These are phyloP conservation scores for Scleroderma citrinum DNA, from an alignment of 768 basidiomycete genomes.

Conservation along the genomic window DNA sequence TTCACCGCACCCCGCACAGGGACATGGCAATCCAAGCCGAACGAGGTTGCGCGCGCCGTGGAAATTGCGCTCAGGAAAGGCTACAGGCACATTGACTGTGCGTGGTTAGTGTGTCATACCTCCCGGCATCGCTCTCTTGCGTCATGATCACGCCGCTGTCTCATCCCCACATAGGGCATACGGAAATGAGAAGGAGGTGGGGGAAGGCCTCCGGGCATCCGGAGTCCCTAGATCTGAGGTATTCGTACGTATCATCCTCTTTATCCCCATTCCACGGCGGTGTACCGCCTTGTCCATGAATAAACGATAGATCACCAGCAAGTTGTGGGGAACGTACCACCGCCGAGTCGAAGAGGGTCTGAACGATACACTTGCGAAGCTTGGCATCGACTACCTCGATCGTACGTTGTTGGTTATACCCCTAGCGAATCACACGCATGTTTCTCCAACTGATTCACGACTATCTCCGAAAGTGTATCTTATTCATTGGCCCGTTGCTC, in stretches of 20 bases:
- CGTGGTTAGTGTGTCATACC: conserved; percentile 32
- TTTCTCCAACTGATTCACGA: neutral
- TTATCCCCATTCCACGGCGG: neutral
- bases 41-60: conserved; percentile 69
- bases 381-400: conserved; percentile 85
- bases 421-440: neutral
- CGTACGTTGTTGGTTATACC: conserved; percentile 34
- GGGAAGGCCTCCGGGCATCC: conserved; percentile 68
- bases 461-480: conserved; percentile 44
- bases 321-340: conserved; percentile 66
- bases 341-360: conserved; percentile 66
- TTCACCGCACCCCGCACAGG: conserved; percentile 34
- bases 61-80: conserved; percentile 69
- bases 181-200: conserved; percentile 79
- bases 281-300: neutral
- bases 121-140: neutral
- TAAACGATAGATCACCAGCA: conserved; percentile 68
- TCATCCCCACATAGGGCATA: conserved; percentile 42
- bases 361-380: conserved; percentile 66
- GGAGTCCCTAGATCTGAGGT: conserved; percentile 74
- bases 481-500: conserved; percentile 76
- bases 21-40: conserved; percentile 76
- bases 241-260: conserved; percentile 38
- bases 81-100: conserved; percentile 75
- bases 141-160: conserved; percentile 13